A percentile compares a stretch with the other conserved stretches of the same genome.
Evolutionary conservation across 176 grass and related monocot genomes (phyloP).

Genomic region (Carex myosuroides): DNA sequence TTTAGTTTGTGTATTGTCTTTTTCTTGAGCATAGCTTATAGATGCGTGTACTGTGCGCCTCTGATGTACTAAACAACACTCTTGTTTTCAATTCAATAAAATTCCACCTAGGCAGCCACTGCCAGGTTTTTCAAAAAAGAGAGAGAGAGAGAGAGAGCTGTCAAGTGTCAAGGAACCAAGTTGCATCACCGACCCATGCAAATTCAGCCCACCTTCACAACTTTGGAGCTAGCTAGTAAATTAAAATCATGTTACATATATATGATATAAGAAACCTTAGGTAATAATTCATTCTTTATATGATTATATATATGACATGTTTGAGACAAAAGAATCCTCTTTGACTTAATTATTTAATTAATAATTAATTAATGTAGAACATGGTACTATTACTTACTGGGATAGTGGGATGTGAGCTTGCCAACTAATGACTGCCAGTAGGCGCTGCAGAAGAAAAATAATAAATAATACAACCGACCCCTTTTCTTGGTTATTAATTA

Average conservation of each 20-base stretch:
- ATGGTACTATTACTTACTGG: background rate
- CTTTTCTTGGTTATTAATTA: background rate
- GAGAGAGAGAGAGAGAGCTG: background rate
- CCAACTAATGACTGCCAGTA: conserved; percentile 21
- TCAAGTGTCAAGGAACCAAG: background rate
- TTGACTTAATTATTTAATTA: background rate
- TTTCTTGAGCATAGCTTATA: no score
- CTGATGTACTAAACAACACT: no score
- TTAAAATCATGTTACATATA: background rate
- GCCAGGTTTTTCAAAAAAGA: no score
- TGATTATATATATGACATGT: background rate
- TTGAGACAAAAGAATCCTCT: background rate
- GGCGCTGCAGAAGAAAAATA: background rate
- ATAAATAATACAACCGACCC: background rate
- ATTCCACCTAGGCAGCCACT: no score
- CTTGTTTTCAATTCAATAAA: no score
- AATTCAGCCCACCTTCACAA: background rate
- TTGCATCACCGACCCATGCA: conserved; percentile 23
- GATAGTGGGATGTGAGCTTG: background rate
- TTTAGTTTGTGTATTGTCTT: no score
- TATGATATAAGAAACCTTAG: background rate
- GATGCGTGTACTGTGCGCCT: no score
- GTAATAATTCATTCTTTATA: background rate
- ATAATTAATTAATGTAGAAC: background rate
- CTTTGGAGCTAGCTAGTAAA: background rate